Evolutionary conservation across 208 protist species (phyloP).

Genomic region (Ichthyophonus hoferi): DNA sequence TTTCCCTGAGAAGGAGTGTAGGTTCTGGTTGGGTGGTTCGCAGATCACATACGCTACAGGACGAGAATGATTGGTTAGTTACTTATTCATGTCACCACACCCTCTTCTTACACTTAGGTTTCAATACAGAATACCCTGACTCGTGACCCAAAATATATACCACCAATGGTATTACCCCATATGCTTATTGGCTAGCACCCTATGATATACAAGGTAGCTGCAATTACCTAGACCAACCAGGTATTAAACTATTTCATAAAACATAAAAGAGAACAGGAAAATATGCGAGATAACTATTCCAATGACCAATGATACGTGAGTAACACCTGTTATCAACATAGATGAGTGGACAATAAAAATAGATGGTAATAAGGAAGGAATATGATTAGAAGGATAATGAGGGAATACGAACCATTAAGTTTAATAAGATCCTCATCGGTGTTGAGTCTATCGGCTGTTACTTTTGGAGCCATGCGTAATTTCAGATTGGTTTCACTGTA

Average conservation of each 20-base stretch:
- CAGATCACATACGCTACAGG: constrained; percentile 21
- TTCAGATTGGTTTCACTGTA: neutral
- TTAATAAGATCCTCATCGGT: neutral
- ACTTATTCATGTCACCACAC: no score
- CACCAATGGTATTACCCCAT: neutral
- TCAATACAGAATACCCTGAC: no score
- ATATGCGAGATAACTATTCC: no score
- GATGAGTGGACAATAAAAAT: no score
- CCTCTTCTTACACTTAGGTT: no score
- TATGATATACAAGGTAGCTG: neutral
- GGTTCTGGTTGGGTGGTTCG: constrained; percentile 28
- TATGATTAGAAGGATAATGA: no score
- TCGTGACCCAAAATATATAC: no score
- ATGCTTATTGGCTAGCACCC: neutral
- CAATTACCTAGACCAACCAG: neutral
- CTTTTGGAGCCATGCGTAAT: neutral
- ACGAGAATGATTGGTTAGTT: no score
- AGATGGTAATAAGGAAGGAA: no score
- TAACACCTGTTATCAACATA: no score
- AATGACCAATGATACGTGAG: no score
- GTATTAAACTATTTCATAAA: neutral
- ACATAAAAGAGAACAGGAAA: neutral
- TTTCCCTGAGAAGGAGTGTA: constrained; percentile 44
- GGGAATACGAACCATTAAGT: neutral
- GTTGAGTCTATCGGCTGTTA: neutral